Conservation (phyloP, 345 rosid species). For the Geranium brycei region DNA sequence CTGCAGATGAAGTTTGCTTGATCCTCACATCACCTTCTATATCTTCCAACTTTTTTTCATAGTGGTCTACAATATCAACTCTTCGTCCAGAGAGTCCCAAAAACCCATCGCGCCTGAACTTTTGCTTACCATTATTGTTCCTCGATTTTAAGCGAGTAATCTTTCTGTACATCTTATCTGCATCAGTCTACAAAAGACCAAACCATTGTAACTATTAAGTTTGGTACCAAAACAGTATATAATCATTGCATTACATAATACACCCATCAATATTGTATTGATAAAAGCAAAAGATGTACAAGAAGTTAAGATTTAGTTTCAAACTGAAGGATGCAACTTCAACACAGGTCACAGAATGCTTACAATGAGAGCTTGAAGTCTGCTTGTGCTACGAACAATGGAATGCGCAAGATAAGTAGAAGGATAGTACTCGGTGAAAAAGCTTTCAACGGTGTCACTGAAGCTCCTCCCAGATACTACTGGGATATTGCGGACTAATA, state of each 20-base stretch:
- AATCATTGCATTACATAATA: no score
- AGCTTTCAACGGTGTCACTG: conserved; percentile 55
- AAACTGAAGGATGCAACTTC: background rate
- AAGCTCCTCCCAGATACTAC: conserved; percentile 32
- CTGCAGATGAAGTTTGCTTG: conserved; percentile 39
- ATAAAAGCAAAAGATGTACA: background rate
- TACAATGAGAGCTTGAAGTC: conserved; percentile 56
- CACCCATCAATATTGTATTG: no score
- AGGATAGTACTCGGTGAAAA: conserved; percentile 74
- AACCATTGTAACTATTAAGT: conserved; percentile 3
- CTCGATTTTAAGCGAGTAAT: conserved; percentile 38
- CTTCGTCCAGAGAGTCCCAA: conserved; percentile 57
- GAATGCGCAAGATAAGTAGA: conserved; percentile 64
- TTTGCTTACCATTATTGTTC: conserved; percentile 17
- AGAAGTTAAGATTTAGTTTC: background rate
- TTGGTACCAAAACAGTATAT: background rate
- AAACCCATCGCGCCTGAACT: conserved; percentile 43
- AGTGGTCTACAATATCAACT: conserved; percentile 47
- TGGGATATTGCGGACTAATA: conserved; percentile 68
- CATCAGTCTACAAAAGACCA: conserved; percentile 34
- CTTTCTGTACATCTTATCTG: conserved; percentile 48
- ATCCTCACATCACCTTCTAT: conserved; percentile 49
- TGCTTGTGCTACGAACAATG: conserved; percentile 48
- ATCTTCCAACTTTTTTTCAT: conserved; percentile 53
- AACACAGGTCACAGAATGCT: conserved; percentile 17